These are phyloP conservation scores for Boletellus deceptivus DNA, from an alignment of 1,284 basidiomycete species.

Conservation along the genomic window DNA sequence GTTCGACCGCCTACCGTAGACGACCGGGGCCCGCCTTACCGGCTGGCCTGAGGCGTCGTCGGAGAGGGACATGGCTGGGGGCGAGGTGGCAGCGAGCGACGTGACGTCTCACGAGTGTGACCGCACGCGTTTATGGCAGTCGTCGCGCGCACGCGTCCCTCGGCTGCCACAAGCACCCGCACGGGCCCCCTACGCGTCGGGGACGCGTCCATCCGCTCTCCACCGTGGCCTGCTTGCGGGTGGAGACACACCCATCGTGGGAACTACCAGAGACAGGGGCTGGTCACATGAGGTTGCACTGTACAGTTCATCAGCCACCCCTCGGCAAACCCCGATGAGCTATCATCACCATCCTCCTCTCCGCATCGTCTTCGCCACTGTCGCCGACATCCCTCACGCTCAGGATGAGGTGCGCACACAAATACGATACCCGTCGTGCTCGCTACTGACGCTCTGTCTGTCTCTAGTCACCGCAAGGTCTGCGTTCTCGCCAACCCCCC, in stretches of 20 bases:
- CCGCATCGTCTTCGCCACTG: neutral
- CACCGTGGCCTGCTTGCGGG: neutral
- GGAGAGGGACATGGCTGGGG: constrained; percentile 13
- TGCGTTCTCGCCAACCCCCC: constrained; percentile 22
- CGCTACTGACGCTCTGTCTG: constrained; percentile 13
- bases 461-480: constrained; percentile 61
- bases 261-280: constrained; percentile 18
- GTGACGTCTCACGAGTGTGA: constrained; percentile 36
- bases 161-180: neutral
- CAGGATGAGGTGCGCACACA: constrained; percentile 31
- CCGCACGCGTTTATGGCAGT: constrained; percentile 34
- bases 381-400: constrained; percentile 12
- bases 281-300: constrained; percentile 16
- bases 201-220: constrained; percentile 9
- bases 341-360: constrained; percentile 3
- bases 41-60: constrained; percentile 2
- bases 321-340: constrained; percentile 27
- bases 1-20: constrained; percentile 28
- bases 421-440: neutral
- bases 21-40: constrained; percentile 26
- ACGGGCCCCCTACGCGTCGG: constrained; percentile 1
- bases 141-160: constrained; percentile 18
- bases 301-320: constrained; percentile 34
- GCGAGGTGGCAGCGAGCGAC: constrained; percentile 5
- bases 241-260: constrained; percentile 1